Base-by-base conservation (phyloP, 2,329 filamentous ascomycete species). In the Parasarocladium wereldwijsianum region DNA sequence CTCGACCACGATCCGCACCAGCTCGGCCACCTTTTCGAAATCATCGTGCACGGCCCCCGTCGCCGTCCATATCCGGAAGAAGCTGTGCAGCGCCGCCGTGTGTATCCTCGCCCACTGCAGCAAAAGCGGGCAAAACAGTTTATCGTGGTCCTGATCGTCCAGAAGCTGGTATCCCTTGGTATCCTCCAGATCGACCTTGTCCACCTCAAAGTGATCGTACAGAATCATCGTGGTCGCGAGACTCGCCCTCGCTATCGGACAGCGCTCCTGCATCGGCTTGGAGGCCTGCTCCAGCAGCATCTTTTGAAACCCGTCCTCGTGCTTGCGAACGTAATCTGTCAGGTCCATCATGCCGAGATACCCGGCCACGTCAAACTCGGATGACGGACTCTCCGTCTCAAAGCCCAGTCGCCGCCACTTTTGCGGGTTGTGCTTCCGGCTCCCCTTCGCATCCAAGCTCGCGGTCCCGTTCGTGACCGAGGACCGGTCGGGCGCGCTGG, bases 281-380 rank as follows among this genome's bases (percentile, higher is more conserved):
- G 76, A 73, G 4, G 82, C 78, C 53, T 98, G 90, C 53, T 98
- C 90, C 20, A 94, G 60, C 11, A 98, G 58, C 41, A 93, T 64
- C 55, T 93, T 94, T 49, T 93, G 86, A 42, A 93, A 96, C 8
- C 74, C 73, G 47, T 94, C 86, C 50, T 93, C 84, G 46, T 93
- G 77, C 48, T 85, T 93, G 45, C 80, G 72, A 28, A 93, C 84
- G 49, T 84, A 98, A 51, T 96, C 86, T 3, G 85, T 83, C 44
- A 98, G 55, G 50, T 98, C 90, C 86, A 98, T 96, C 71, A 98
- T 83, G 17, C 90, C 90, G 32, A 98, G 55, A 49, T 86, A 96
- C 0, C 90, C 90, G 17, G 81, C 79, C 22, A 71, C 62, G 13
- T 84, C 76, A 46, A 98, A 96, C 42, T 98, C 90, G 43, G 68